phyloP scores from a whole-genome alignment of 805 yeast species.

The Schwanniomyces yamadae region DNA sequence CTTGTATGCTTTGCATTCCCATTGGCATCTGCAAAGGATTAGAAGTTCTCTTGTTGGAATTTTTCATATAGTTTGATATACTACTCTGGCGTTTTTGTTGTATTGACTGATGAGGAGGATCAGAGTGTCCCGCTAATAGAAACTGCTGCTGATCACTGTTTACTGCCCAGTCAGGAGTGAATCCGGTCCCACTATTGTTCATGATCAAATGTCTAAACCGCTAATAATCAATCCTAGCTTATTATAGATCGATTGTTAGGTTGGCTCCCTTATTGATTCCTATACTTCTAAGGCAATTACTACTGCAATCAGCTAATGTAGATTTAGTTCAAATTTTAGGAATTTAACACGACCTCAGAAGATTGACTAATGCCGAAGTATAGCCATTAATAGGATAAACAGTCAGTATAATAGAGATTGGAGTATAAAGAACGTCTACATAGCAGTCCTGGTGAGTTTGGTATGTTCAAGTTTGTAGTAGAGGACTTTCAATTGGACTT shows the following conservation, averaged over 20 bases:
- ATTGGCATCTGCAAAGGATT: constrained; percentile 18
- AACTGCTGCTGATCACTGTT: constrained; percentile 2
- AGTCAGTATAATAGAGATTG: too few relatives aligned
- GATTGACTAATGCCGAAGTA: constrained; percentile 1
- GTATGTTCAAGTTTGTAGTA: too few relatives aligned
- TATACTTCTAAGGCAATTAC: constrained; percentile 1
- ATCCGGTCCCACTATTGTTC: constrained; percentile 6
- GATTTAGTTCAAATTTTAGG: neutral
- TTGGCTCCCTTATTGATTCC: too few relatives aligned
- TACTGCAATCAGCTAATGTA: constrained; percentile 1
- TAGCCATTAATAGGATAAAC: too few relatives aligned
- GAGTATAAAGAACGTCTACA: too few relatives aligned
- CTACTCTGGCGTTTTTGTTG: constrained; percentile 44
- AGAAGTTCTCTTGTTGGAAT: constrained; percentile 36
- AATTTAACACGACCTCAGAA: neutral
- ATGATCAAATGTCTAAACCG: constrained; percentile 8
- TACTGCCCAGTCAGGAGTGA: constrained; percentile 8
- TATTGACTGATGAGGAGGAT: constrained; percentile 10
- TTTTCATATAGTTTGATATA: constrained; percentile 31
- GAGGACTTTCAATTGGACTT: too few relatives aligned
- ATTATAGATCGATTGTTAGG: too few relatives aligned
- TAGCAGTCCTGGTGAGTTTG: too few relatives aligned
- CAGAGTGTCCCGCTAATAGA: constrained; percentile 6
- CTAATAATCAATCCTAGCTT: too few relatives aligned
- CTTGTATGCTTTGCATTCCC: constrained; percentile 7